Base-by-base conservation (phyloP, 495 filamentous ascomycete species). In the Durotheca rogersii region DNA sequence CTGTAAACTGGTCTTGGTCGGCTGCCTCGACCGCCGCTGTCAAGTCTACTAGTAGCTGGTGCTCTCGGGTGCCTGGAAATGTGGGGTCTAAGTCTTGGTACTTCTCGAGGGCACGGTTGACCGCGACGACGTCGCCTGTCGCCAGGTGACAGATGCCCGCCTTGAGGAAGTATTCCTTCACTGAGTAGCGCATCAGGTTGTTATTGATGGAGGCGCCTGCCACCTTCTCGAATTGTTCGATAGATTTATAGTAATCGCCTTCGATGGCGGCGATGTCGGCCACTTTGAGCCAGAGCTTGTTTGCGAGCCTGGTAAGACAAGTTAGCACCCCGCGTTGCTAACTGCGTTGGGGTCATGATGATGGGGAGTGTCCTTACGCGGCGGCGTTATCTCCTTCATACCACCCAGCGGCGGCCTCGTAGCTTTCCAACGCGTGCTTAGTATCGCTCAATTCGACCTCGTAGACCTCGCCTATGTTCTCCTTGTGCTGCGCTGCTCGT, bases 121-220 rank as follows among this genome's bases (percentile, higher is more conserved):
- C 75, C 15, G 80, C 86, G 34, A 95, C 84, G 51, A 85, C 68
- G 62, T 96, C 90, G 53, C 81, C 81, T 33, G 80, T 80, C 44
- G 88, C 87, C 29, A 94, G 75, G 54, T 86, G 81, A 69, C 87
- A 92, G 41, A 96, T 82, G 29, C 88, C 89, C 0, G 88, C 88
- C 74, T 95, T 95, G 51, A 96, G 72, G 66, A 94, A 86, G 71
- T 96, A 95, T 41, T 94, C 88, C 68, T 95, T 95, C 45, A 96
- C 85, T 11, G 83, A 89, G 80, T 85, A 96, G 60, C 83, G 88
- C 89, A 94, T 90, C 52, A 90, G 66, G 61, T 87, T 84, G 69
- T 90, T 92, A 63, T 79, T 79, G 41, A 90, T 80, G 4, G 82
- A 82, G 30, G 77, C 71, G 20, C 79, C 78, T 23, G 86, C 87